Base-by-base conservation (phyloP, 805 yeast species). In the Candida corydali region DNA sequence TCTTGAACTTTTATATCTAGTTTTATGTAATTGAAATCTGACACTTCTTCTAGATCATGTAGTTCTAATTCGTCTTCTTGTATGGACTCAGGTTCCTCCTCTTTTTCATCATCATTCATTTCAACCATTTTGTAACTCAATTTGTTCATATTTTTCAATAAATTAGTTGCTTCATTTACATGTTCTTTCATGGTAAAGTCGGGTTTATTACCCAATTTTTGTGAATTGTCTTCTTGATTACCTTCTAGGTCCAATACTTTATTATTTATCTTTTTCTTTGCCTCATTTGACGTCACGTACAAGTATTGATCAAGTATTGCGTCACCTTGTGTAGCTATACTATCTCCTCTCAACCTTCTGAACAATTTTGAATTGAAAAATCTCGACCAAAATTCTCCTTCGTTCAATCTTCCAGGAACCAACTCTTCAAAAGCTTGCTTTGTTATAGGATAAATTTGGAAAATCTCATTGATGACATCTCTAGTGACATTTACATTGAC, bases 381-480 rank as follows among this genome's bases (percentile, higher is more conserved):
- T 43, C 97, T 68, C 8, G 95, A 86, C 98, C 98, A 93, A 50
- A 93, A 93, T 52, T 85, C 95, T 28, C 91, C 89, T 55, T 93
- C 98, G 32, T 77, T 74, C 36, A 93, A 70, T 43, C 82, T 80
- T 10, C 43, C 49, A 1, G 98, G 98, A 4, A 93, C 98, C 40
- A 80, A 80, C 37, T 93, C 98, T 41, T 78, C 80, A 52, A 85
- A 93, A 0, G 98, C 98, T 44, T 76, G 78, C 42, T 86, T 78
- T 17, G 93, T 94, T 26, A 89, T 78, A 0, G 98, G 98, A 52
- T 91, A 93, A 41, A 91, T 95, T 35, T 81, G 86, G 55, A 93
- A 89, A 16, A 93, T 87, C 44, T 84, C 94, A 39, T 78, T 80
- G 51, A 93, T 89, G 42, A 83, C 88, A 42, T 89, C 97, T 38